Base-by-base conservation (phyloP, 768 basidiomycete genomes). In the Pleurotus tuber-regium region DNA sequence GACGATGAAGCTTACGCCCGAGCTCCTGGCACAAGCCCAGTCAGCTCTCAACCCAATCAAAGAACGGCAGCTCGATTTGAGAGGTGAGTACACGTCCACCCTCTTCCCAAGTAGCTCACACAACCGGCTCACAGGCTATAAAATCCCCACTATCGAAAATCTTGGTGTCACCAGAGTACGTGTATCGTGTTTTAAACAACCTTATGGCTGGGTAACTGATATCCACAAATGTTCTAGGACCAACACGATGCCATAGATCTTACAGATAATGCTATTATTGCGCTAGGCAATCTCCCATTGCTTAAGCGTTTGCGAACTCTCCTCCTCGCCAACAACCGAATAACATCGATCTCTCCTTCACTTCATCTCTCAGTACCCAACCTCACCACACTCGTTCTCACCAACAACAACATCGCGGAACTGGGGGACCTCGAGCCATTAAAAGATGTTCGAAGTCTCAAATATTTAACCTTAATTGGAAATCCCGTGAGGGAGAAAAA, bases 81-180 rank as follows among this genome's bases (percentile, higher is more conserved):
- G 93, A 79, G 93, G 92, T 89, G 63, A 64, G 68, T 57, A 52
- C 43, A 18, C 51, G 43, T 38, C 30, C 50, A 14, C 54, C 53
- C 52, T 26, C 35, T 40, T 19, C 18, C 51, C 47, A 46, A 57
- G 10, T 18, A 47, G 62, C 56, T 43, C 60, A 66, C 55, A 65
- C 39, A 57, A 59, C 59, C 54, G 14, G 23, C 24, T 58, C 61
- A 59, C 68, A 94, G 92, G 92, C 52, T 88, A 89, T 73, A 93
- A 92, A 81, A 94, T 95, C 59, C 92, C 93, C 49, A 83, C 89
- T 51, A 96, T 96, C 66, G 93, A 96, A 86, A 96, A 96, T 78
- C 79, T 96, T 59, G 93, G 92, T 77, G 89, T 94, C 57, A 92
- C 92, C 67, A 86, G 78, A 78, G 90, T 85, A 67, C 59, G 82